Conservation (phyloP, 2,329 filamentous ascomycete genomes). For the Aspergillus sp. region DNA sequence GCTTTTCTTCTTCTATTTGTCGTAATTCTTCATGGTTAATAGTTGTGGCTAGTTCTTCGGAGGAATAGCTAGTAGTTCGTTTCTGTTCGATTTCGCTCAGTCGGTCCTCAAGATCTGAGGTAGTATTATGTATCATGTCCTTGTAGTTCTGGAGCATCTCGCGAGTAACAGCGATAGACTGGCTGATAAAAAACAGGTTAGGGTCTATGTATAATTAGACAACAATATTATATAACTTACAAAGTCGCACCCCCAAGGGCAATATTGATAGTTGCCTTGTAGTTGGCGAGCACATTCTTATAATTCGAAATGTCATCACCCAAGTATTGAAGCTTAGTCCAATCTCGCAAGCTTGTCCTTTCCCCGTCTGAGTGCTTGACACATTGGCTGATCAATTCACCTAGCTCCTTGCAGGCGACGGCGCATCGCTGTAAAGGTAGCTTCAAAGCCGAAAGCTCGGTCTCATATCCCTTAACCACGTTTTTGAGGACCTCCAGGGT, state of each 20-base stretch:
- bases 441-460: slow-evolving; percentile 19
- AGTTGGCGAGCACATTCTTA: slow-evolving; percentile 20
- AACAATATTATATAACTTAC: slow-evolving; percentile 18
- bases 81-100: slow-evolving; percentile 31
- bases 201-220: background rate
- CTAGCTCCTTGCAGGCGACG: slow-evolving; percentile 21
- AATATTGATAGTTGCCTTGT: slow-evolving; percentile 29
- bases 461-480: slow-evolving; percentile 14
- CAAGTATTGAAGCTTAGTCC: slow-evolving; percentile 13
- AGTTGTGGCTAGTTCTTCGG: background rate
- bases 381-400: slow-evolving; percentile 18
- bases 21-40: background rate
- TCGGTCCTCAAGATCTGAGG: slow-evolving; percentile 36
- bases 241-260: slow-evolving; percentile 27
- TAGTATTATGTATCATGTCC: slow-evolving; percentile 33
- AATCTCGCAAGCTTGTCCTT: slow-evolving; percentile 20
- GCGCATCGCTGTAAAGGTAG: slow-evolving; percentile 23
- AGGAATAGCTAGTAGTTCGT: slow-evolving; percentile 11
- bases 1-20: slow-evolving; percentile 33
- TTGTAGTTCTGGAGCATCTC: slow-evolving; percentile 33
- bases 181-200: slow-evolving; percentile 13
- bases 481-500: slow-evolving; percentile 17
- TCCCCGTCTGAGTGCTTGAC: slow-evolving; percentile 11
- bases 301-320: slow-evolving; percentile 22
- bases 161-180: slow-evolving; percentile 17